Base-by-base conservation (phyloP, 495 filamentous ascomycete species). In the Aspergillus cavernicola region DNA sequence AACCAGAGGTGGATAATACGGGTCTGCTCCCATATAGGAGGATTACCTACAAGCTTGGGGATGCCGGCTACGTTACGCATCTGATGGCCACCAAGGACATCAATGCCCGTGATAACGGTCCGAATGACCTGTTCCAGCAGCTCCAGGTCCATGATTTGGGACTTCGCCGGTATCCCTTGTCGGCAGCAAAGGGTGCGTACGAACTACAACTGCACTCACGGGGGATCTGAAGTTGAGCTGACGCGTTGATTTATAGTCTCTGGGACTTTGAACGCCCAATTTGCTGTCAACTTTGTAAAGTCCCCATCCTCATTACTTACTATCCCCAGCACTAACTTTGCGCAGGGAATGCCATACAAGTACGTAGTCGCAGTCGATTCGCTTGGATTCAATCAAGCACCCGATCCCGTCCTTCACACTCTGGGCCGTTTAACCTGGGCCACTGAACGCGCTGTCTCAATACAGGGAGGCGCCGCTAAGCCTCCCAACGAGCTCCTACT, bases 281-380 rank as follows among this genome's bases (percentile, higher is more conserved):
- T 86, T 62, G 74, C 80, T 1, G 78, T 79, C 9, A 95, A 92
- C 65, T 88, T 80, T 66, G 87, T 90, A 69, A 68, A 83, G 4
- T 24, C 11, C 19, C 35, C 15, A n/a, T n/a, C n/a, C 29, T 53
- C 66, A 31, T 63, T 47, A 20, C n/a, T 36, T 9, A 13, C 11
- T 18, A 19, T 29, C 4, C 20, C 6, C 3, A 16, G 20, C 31
- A 39, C 20, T 47, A 15, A 55, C 19, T 3, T 12, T 8, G 6
- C 2, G 18, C 56, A 90, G 83, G 90, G 90, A 0, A 86, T 88
- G 45, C 85, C 84, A 0, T 95, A 96, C 62, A 92, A 95, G 55
- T 95, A 85, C 56, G 79, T 88, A 11, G 87, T 89, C 1, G 68
- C 77, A 6, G 83, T 89, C 3, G 69, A 82, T 9, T 86, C 85